Base-by-base conservation (phyloP, 805 yeast genomes). In the Isabelozyma gotoi region DNA sequence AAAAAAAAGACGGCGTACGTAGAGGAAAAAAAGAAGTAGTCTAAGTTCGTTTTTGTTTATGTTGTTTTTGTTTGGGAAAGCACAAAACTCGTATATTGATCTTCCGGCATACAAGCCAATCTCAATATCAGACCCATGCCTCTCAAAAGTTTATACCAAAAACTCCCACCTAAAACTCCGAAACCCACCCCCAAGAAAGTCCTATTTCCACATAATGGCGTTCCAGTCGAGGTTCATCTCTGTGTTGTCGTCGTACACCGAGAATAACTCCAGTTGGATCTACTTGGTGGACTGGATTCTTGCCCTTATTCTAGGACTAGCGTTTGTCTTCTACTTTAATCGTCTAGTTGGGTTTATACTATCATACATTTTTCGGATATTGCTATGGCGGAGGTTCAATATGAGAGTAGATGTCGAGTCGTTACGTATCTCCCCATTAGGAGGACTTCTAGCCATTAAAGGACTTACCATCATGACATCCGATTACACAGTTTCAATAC, bases 271-370 rank as follows among this genome's bases (percentile, higher is more conserved):
- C 16, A 52, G 64, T 35, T 68, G 74, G 96, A 88, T 88, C 17
- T 92, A 91, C 63, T 68, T 91, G 49, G 84, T 82, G 14, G 90
- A 88, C 59, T 89, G 97, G 95, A 65, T 86, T 24, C 67, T 90
- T 45, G 76, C 85, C 2, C 74, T 86, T 21, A 63, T 85, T 12
- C 71, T 87, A 1, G 70, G 84, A 0, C 55, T 88, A 1, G 76
- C 84, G 18, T 74, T 86, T 40, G 65, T 89, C 34, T 91, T 90
- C 68, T 87, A 85, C 65, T 79, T 89, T 65, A 83, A 85, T 53
- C 74, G 97, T 44, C 65, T 83, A 3, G 60, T 84, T 15, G 98
- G 92, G 8, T 71, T 74, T 36, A 12, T 78, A 0, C 19, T 88
- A 7, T 78, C 92, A 5, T 62, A 66, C 7, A 19, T 76, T 0